Percentiles rank a stretch among this genome's conserved stretches.
Evolutionary conservation across 2,329 filamentous ascomycete species (phyloP).

Genomic region (Acarospora socialis): DNA sequence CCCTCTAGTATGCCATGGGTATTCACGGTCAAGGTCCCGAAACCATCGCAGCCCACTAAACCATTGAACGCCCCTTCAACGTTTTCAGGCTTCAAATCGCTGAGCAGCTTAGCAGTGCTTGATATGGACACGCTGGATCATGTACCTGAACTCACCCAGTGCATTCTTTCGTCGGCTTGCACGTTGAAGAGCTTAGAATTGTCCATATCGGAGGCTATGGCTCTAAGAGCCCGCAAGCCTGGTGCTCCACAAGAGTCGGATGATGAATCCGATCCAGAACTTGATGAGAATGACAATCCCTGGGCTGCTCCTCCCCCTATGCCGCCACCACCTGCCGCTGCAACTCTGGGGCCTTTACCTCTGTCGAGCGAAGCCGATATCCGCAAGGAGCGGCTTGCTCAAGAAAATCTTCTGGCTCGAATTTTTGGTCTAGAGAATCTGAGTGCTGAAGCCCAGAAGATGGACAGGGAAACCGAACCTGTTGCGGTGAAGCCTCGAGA

Average conservation of each 20-base stretch:
- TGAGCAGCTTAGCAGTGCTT: constrained; percentile 10
- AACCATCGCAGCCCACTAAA: too few species aligned
- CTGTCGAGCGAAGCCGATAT: constrained; percentile 11
- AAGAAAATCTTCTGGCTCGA: constrained; percentile 12
- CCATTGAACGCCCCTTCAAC: too few species aligned
- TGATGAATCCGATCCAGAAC: constrained; percentile 11
- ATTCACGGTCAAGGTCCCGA: too few species aligned
- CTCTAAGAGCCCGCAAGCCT: constrained; percentile 9
- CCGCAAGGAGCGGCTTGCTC: constrained; percentile 12
- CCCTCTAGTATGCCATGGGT: too few species aligned
- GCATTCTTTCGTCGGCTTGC: constrained; percentile 11
- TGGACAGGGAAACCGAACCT: constrained; percentile 7
- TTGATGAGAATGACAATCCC: constrained; percentile 11
- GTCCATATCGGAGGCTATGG: constrained; percentile 9
- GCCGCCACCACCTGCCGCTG: constrained; percentile 5
- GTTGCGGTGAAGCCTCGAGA: constrained; percentile 4
- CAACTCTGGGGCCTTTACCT: constrained; percentile 3
- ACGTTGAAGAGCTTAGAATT: constrained; percentile 10
- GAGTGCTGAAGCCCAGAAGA: constrained; percentile 7
- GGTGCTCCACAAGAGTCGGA: constrained; percentile 7
- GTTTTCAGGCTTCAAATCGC: constrained; percentile 11
- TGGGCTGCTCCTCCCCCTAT: too few species aligned
- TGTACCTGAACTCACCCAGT: constrained; percentile 10
- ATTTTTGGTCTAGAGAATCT: constrained; percentile 12
- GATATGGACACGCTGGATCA: constrained; percentile 11